Conservation (phyloP, 2,329 filamentous ascomycete genomes). For the Hypoxylon sp. region DNA sequence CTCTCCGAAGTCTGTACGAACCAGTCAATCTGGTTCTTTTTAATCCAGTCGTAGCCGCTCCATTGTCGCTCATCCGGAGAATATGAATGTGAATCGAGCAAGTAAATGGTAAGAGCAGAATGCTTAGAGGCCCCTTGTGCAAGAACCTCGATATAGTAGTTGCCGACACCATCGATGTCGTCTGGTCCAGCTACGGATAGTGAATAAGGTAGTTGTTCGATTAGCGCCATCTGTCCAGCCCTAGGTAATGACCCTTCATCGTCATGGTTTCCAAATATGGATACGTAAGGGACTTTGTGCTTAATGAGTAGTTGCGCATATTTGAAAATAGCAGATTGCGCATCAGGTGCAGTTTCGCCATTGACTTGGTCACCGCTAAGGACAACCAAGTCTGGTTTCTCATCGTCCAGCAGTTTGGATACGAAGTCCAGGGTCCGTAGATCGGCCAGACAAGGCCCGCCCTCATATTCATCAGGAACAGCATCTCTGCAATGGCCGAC, state of each 20-base stretch:
- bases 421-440: slow-evolving; percentile 91
- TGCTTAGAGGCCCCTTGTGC: slow-evolving; percentile 81
- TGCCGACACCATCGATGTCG: slow-evolving; percentile 88
- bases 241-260: slow-evolving; percentile 86
- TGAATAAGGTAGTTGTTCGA: slow-evolving; percentile 88
- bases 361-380: slow-evolving; percentile 96
- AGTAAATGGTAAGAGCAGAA: slow-evolving; percentile 91
- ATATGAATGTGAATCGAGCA: slow-evolving; percentile 92
- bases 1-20: slow-evolving; percentile 80
- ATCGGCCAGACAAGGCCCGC: slow-evolving; percentile 88
- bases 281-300: slow-evolving; percentile 89
- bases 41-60: slow-evolving; percentile 97
- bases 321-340: slow-evolving; percentile 95
- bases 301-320: slow-evolving; percentile 84
- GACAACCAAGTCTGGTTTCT: slow-evolving; percentile 92
- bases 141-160: slow-evolving; percentile 92
- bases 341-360: slow-evolving; percentile 89
- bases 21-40: slow-evolving; percentile 93
- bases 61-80: slow-evolving; percentile 88
- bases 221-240: slow-evolving; percentile 80
- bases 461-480: slow-evolving; percentile 76
- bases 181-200: slow-evolving; percentile 84
- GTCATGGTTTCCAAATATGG: slow-evolving; percentile 97
- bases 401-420: slow-evolving; percentile 82
- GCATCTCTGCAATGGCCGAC: slow-evolving; percentile 85